A percentile compares a stretch with the other conserved stretches of the same genome.
Evolutionary conservation across 83 land plant species (phyloP).

Genomic region (Picea mariana): DNA sequence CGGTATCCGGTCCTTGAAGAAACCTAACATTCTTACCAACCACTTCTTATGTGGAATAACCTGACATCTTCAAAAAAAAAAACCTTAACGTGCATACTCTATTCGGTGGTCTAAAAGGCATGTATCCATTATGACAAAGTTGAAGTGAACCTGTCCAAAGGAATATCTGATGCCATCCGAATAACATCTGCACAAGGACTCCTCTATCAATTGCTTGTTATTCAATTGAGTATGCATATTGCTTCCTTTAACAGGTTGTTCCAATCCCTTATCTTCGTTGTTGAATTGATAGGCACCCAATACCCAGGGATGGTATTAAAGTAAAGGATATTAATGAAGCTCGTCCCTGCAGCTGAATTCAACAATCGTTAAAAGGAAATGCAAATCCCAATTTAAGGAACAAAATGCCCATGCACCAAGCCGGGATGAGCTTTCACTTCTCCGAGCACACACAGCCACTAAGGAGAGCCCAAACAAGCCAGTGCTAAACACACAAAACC

Average conservation of each 20-base stretch:
- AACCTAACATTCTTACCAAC: constrained; percentile 82
- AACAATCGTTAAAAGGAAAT: not conserved
- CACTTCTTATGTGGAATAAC: constrained; percentile 70
- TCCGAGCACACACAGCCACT: too few relatives aligned
- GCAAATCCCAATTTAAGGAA: too few relatives aligned
- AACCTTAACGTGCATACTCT: constrained; percentile 82
- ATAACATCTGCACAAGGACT: constrained; percentile 48
- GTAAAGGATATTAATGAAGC: not conserved
- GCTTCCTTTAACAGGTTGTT: constrained; percentile 1
- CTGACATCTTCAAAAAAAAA: constrained; percentile 70
- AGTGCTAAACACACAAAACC: too few relatives aligned
- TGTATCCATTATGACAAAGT: constrained; percentile 87
- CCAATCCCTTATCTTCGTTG: not conserved
- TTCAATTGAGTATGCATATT: not conserved
- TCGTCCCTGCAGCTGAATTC: not conserved
- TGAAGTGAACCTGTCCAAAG: constrained; percentile 54
- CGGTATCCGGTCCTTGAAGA: constrained; percentile 89
- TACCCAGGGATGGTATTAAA: constrained; percentile 4
- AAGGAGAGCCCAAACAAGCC: too few relatives aligned
- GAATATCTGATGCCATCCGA: constrained; percentile 51
- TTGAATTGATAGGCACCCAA: not conserved
- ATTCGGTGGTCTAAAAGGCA: constrained; percentile 81
- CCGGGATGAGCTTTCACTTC: too few relatives aligned
- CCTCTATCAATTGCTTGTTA: constrained; percentile 13
- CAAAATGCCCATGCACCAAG: too few relatives aligned